These are phyloP conservation scores for Pyrenophora graminea DNA, from an alignment of 2,329 filamentous ascomycete species.

Conservation along the genomic window DNA sequence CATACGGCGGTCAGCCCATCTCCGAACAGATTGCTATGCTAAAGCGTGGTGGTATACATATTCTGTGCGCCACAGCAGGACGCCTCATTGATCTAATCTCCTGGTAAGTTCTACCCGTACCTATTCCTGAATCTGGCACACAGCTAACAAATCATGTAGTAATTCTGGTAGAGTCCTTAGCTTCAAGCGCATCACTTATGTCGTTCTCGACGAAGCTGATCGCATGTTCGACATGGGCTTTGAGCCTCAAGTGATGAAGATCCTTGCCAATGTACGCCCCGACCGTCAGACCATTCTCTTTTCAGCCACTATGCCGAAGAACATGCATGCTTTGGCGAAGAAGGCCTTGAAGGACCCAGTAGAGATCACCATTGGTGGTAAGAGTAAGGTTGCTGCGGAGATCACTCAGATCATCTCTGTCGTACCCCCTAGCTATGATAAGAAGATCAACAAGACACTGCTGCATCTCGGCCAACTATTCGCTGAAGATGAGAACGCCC, in stretches of 20 bases:
- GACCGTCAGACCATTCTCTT: constrained; percentile 94
- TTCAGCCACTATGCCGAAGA: constrained; percentile 92
- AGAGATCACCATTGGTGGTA: constrained; percentile 89
- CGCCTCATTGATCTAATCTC: constrained; percentile 88
- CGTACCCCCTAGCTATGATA: constrained; percentile 53
- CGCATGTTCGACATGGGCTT: constrained; percentile 99
- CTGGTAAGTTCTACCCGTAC: too few relatives aligned
- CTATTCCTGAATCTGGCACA: constrained; percentile 35
- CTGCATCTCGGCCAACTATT: constrained; percentile 88
- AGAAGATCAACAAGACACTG: constrained; percentile 85
- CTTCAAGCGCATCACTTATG: constrained; percentile 83
- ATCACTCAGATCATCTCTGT: constrained; percentile 94
- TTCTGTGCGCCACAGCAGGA: constrained; percentile 86
- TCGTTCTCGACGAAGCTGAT: constrained; percentile 95
- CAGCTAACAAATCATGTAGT: constrained; percentile 69
- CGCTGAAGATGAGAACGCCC: constrained; percentile 83
- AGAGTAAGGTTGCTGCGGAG: constrained; percentile 68
- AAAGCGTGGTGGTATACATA: constrained; percentile 91
- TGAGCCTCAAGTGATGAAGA: constrained; percentile 96
- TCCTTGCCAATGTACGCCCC: constrained; percentile 87
- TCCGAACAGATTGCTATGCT: constrained; percentile 97
- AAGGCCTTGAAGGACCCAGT: constrained; percentile 85
- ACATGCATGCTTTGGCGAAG: constrained; percentile 87
- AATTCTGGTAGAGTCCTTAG: constrained; percentile 81
- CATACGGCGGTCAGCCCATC: constrained; percentile 93